Percentiles rank a stretch among this genome's conserved stretches.
These are phyloP conservation scores for Chlamydomonas sp. DNA, from an alignment of 139 green algal species.

Conservation along the genomic window DNA sequence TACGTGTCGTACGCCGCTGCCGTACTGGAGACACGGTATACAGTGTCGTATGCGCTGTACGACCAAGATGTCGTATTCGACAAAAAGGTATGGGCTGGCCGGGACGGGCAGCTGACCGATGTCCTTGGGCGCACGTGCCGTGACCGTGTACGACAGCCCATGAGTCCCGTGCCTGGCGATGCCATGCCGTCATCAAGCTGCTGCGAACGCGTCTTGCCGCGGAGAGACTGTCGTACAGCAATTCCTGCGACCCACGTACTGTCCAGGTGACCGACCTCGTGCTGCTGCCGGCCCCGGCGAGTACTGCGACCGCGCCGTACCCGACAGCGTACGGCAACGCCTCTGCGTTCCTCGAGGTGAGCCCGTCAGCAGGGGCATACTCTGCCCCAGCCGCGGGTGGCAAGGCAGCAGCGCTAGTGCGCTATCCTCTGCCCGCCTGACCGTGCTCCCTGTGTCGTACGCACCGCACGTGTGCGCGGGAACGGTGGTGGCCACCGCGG, in stretches of 20 bases:
- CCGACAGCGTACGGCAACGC: neutral
- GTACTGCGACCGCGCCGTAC: neutral
- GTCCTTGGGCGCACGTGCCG: too few relatives aligned
- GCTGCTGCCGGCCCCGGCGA: neutral
- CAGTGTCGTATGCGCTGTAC: neutral
- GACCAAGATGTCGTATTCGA: neutral
- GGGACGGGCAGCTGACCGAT: neutral
- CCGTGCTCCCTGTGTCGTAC: neutral
- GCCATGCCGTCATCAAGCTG: too few relatives aligned
- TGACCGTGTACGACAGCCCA: neutral
- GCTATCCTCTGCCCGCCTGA: neutral
- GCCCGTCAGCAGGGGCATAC: neutral
- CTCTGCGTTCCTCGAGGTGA: conserved; percentile 7
- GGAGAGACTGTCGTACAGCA: neutral
- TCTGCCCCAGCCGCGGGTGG: too few relatives aligned
- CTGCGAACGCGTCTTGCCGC: too few relatives aligned
- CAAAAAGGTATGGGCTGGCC: neutral
- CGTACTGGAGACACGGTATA: conserved; percentile 16
- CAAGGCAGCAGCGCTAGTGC: neutral
- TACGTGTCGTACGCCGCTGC: conserved; percentile 8
- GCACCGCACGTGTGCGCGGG: neutral
- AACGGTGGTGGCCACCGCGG: neutral
- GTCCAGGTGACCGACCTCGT: conserved; percentile 8
- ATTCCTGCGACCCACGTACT: neutral
- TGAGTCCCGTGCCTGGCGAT: too few relatives aligned